Conservation (phyloP, 2,329 filamentous ascomycete genomes). For the Diaporthe nobilis region DNA sequence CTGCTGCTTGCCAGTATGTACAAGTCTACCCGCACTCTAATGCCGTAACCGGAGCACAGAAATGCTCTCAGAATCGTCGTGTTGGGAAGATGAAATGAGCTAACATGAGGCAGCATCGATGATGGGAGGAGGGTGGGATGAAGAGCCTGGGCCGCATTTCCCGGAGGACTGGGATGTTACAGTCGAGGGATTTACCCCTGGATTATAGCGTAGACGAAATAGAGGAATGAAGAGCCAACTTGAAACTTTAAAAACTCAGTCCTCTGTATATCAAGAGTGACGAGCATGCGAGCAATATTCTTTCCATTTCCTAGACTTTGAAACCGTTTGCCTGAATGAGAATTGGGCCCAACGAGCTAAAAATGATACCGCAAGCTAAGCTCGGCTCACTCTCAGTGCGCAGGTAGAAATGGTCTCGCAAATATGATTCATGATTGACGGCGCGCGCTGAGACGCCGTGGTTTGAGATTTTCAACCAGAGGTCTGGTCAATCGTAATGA, state of each 20-base stretch:
- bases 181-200: constrained; percentile 62
- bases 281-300: not conserved
- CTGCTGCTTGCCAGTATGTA: constrained; percentile 64
- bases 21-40: not conserved
- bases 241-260: not conserved
- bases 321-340: not conserved
- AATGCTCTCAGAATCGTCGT: not conserved
- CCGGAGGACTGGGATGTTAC: constrained; percentile 62
- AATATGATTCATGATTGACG: not conserved
- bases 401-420: not conserved
- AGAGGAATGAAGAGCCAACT: not conserved
- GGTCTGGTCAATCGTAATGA: constrained; percentile 33
- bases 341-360: not conserved
- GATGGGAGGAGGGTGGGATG: constrained; percentile 72
- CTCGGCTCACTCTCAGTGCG: not conserved
- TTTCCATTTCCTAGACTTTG: not conserved
- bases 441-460: constrained; percentile 26
- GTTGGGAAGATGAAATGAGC: not conserved
- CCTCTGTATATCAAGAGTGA: not conserved
- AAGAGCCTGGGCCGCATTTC: constrained; percentile 60
- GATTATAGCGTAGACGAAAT: constrained; percentile 46
- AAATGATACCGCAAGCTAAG: not conserved
- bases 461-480: constrained; percentile 23
- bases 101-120: constrained; percentile 50
- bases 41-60: not conserved